Base-by-base conservation (phyloP, 2,329 filamentous ascomycete species). In the Cladobotryum protrusum region DNA sequence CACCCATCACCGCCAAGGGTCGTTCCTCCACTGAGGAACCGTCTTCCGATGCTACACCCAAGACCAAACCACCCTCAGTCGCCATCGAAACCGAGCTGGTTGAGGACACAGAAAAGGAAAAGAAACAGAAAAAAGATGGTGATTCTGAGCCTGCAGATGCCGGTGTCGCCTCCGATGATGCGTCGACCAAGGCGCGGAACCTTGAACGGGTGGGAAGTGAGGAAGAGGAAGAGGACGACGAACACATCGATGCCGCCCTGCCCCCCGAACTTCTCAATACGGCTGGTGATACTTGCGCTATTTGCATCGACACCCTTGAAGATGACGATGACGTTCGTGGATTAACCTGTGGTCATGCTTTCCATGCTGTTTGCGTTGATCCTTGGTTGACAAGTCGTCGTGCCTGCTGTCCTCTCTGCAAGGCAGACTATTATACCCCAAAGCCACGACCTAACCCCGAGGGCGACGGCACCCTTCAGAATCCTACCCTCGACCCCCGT, bases 341-440 rank as follows among this genome's bases (percentile, higher is more conserved):
- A 2, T 73, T 99, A 54, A 90, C 89, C 4, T 99, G 93, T 63
- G 93, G 93, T n/a, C 93, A 99, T 68, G 91, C 92, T 48, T 99
- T 97, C 79, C 93, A 99, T 66, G 91, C 90, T 45, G 88, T 86
- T 36, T 99, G 93, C 64, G 82, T 99, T 44, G 93, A 99, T 60
- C 93, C 93, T 11, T 99, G 93, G 93, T 73, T 99, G 56, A 99
- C 93, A 9, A 91, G 87, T 63, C 83, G 93, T 55, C 85, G 92
- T 57, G 93, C 93, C 20, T 97, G 92, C 73, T 99, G 93, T 66
- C 93, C 93, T 5, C 83, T 99, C 6, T 99, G 93, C 76, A 99
- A 99, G 72, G 89, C 92, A 37, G 93, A 99, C 64, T 99, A 97
- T 68, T 97, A 95, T 67, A 85, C 89, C 3, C 92, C 93, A 0